A percentile compares a stretch with the other conserved stretches of the same genome.
Conservation (phyloP, 208 protist genomes). For the Wallacemonas sp. region DNA sequence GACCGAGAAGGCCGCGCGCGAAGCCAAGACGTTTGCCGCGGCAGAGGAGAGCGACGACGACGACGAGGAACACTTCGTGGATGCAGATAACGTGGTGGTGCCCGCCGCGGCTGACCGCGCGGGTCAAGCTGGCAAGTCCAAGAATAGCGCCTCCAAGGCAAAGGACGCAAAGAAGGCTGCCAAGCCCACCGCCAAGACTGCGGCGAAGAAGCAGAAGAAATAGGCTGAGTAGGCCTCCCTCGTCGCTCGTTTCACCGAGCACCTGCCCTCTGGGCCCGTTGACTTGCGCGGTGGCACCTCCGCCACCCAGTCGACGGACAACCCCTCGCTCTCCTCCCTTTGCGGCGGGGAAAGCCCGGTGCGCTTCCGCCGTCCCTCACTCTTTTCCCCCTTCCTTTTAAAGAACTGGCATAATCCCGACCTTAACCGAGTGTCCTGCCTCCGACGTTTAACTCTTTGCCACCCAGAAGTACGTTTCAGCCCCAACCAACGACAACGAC, state of each 20-base stretch:
- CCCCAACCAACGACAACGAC: background rate
- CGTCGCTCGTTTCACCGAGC: background rate
- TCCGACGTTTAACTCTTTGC: constrained; percentile 4
- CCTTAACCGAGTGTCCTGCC: background rate
- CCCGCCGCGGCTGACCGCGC: background rate
- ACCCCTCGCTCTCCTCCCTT: no score
- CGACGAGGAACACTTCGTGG: constrained; percentile 71
- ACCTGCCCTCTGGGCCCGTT: no score
- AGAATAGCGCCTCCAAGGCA: constrained; percentile 2
- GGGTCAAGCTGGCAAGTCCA: background rate
- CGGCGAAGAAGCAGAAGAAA: constrained; percentile 19
- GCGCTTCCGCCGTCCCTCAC: background rate
- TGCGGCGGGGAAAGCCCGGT: no score
- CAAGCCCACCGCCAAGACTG: constrained; percentile 4
- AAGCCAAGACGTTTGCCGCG: constrained; percentile 11
- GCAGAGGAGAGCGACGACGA: constrained; percentile 25
- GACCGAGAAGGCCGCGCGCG: background rate
- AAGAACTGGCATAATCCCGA: background rate
- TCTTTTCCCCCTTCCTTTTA: background rate
- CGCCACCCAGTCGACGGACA: no score
- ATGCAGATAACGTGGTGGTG: constrained; percentile 42
- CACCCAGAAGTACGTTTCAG: no score
- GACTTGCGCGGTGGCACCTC: no score
- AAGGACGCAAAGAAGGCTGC: background rate
- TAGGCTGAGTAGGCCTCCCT: background rate